Evolutionary conservation across 2,329 filamentous ascomycete genomes (phyloP).

Genomic region (Cyanodermella asteris): DNA sequence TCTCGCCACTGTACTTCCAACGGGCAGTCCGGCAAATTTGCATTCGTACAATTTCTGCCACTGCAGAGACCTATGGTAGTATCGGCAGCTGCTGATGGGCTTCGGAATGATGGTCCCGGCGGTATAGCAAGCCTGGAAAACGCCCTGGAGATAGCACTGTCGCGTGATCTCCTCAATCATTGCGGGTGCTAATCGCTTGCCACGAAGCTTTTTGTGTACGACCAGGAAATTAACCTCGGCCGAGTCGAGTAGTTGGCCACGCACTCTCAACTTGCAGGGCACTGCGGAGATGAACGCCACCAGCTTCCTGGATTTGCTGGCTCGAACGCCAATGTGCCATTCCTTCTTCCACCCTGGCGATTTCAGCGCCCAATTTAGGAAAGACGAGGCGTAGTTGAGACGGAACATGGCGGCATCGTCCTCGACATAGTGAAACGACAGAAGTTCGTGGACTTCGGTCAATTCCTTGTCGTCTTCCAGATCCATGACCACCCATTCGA

Average conservation of each 20-base stretch:
- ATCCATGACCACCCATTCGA: constrained; percentile 88
- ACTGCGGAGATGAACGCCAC: constrained; percentile 93
- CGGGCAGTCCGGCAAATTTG: constrained; percentile 74
- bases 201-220: constrained; percentile 90
- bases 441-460: constrained; percentile 64
- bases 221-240: constrained; percentile 97
- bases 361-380: constrained; percentile 87
- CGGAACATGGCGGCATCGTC: constrained; percentile 94
- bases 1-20: constrained; percentile 60
- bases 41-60: constrained; percentile 94
- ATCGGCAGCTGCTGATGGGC: constrained; percentile 78
- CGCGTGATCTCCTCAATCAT: constrained; percentile 96
- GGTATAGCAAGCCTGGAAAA: constrained; percentile 93
- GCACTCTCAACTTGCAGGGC: constrained; percentile 61
- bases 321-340: constrained; percentile 89
- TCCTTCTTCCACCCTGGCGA: constrained; percentile 81
- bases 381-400: constrained; percentile 81
- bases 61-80: constrained; percentile 83
- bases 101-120: constrained; percentile 78
- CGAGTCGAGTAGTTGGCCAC: constrained; percentile 50
- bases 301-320: constrained; percentile 60
- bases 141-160: constrained; percentile 62
- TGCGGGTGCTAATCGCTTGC: constrained; percentile 77
- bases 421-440: constrained; percentile 91
- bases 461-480: constrained; percentile 48